Percentiles rank a stretch among this genome's conserved stretches.
Conservation (phyloP, 177 flowering plant species). For the Vitis hybrid region DNA sequence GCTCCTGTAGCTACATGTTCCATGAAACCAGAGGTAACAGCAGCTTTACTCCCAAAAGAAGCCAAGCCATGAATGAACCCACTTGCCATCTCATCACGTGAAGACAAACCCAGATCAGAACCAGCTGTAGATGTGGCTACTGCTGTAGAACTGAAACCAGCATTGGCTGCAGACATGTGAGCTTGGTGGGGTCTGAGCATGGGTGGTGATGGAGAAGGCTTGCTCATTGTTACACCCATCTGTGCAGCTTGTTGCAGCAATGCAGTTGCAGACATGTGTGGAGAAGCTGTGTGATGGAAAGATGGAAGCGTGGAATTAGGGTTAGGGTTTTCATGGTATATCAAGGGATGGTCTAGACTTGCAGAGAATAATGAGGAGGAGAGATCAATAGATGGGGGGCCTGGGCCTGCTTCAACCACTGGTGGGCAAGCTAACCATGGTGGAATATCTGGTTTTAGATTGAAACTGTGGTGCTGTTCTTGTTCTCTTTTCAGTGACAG, state of each 20-base stretch:
- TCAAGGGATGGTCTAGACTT: constrained; percentile 27
- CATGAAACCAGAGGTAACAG: constrained; percentile 12
- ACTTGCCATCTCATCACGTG: constrained; percentile 47
- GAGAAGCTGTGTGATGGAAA: constrained; percentile 29
- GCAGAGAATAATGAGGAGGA: constrained; percentile 23
- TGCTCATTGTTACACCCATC: constrained; percentile 69
- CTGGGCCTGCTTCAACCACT: background rate
- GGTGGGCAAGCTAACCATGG: constrained; percentile 49
- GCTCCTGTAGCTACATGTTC: constrained; percentile 6
- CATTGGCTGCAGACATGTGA: constrained; percentile 35
- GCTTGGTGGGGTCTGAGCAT: constrained; percentile 36
- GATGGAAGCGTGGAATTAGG: constrained; percentile 27
- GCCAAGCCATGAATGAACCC: constrained; percentile 38
- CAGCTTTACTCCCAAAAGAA: constrained; percentile 50
- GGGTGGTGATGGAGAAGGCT: constrained; percentile 21
- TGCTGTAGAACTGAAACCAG: constrained; percentile 3
- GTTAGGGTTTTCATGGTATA: constrained; percentile 23
- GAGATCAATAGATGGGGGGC: constrained; percentile 14
- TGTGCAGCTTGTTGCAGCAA: constrained; percentile 81
- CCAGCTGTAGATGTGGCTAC: constrained; percentile 19
- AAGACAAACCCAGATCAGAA: constrained; percentile 44
- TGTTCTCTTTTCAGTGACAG: constrained; percentile 43
- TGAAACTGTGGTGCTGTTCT: constrained; percentile 18
- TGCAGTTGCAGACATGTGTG: constrained; percentile 79
- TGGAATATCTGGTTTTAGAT: constrained; percentile 32